These are phyloP conservation scores for Aspergillus felis DNA, from an alignment of 2,329 filamentous ascomycete genomes.

Conservation along the genomic window DNA sequence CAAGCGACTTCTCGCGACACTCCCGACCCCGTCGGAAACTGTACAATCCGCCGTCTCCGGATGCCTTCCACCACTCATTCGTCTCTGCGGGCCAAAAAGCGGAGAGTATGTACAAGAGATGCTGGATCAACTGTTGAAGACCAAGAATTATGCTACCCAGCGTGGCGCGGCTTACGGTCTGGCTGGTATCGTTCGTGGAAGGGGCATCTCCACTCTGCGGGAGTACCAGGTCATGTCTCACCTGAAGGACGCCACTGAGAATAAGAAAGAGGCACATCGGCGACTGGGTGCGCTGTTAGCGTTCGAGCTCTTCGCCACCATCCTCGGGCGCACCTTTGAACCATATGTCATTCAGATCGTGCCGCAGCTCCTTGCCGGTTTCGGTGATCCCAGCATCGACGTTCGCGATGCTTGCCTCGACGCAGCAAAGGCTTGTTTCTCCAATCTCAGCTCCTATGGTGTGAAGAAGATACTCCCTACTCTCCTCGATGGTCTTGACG, in stretches of 20 bases:
- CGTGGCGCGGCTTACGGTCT: slow-evolving; percentile 93
- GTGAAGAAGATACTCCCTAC: slow-evolving; percentile 93
- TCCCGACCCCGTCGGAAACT: slow-evolving; percentile 92
- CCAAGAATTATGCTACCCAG: slow-evolving; percentile 88
- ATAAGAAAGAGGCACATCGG: slow-evolving; percentile 88
- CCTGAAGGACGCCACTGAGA: slow-evolving; percentile 78
- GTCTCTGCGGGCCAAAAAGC: slow-evolving; percentile 71
- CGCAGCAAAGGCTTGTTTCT: slow-evolving; percentile 90
- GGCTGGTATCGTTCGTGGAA: slow-evolving; percentile 83
- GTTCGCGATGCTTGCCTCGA: slow-evolving; percentile 91
- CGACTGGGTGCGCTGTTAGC: slow-evolving; percentile 84
- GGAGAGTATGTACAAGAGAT: slow-evolving; percentile 76
- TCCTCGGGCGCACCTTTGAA: slow-evolving; percentile 87
- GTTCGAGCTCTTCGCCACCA: slow-evolving; percentile 82
- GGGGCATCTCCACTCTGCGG: slow-evolving; percentile 73
- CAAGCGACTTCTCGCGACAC: slow-evolving; percentile 75
- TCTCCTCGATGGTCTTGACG: slow-evolving; percentile 84
- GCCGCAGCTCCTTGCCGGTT: slow-evolving; percentile 80
- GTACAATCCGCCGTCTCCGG: slow-evolving; percentile 96
- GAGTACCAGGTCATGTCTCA: slow-evolving; percentile 83
- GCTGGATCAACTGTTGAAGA: slow-evolving; percentile 74
- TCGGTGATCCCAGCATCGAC: slow-evolving; percentile 82
- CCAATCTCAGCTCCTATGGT: slow-evolving; percentile 87
- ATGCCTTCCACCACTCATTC: slow-evolving; percentile 87
- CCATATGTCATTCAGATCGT: slow-evolving; percentile 96